Percentiles rank a stretch among this genome's conserved stretches.
Evolutionary conservation across 2,329 filamentous ascomycete species (phyloP).

Genomic region (Aspergillus sp.): DNA sequence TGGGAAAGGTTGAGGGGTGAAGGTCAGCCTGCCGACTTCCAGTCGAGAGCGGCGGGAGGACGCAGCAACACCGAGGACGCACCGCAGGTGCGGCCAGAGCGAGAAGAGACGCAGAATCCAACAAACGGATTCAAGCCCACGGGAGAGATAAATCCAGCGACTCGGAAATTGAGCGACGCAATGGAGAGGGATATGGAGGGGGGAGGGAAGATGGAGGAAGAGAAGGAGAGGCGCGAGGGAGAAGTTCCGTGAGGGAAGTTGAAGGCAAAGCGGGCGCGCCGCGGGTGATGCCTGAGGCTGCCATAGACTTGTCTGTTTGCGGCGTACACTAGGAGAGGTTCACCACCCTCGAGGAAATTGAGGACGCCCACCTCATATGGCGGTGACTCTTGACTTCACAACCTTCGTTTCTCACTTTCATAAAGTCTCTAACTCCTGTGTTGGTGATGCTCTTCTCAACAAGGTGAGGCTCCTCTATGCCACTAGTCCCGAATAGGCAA

Average conservation of each 20-base stretch:
- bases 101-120: neutral
- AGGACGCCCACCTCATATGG: neutral
- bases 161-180: conserved; percentile 8
- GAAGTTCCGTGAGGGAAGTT: conserved; percentile 5
- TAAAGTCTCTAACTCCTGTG: neutral
- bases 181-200: conserved; percentile 16
- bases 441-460: neutral
- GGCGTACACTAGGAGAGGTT: conserved; percentile 4
- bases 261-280: conserved; percentile 2
- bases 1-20: conserved; percentile 19
- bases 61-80: conserved; percentile 15
- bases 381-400: neutral
- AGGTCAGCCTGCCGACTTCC: conserved; percentile 18
- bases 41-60: conserved; percentile 18
- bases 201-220: conserved; percentile 14
- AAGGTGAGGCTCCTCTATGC: conserved; percentile 18
- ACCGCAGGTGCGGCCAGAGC: conserved; percentile 12
- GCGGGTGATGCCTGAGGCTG: conserved; percentile 7
- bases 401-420: neutral
- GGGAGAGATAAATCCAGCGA: conserved; percentile 4
- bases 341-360: neutral
- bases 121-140: neutral
- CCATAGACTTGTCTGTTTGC: conserved; percentile 13
- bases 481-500: conserved; percentile 22
- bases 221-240: conserved; percentile 17